Conservation (phyloP, 768 basidiomycete species). For the Suillus hirtellus region DNA sequence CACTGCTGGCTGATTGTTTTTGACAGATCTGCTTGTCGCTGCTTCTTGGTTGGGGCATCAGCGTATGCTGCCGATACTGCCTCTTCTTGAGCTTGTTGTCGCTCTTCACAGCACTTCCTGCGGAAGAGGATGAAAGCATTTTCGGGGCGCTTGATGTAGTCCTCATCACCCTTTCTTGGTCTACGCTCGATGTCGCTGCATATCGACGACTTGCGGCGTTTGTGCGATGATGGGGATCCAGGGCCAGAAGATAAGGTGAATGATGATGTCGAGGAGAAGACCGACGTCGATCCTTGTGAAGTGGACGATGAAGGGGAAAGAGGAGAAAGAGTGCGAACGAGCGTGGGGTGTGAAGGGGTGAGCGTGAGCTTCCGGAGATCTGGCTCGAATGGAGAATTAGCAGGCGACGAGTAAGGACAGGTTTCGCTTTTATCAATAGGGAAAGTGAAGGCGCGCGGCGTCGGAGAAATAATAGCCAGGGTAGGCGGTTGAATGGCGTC, state of each 20-base stretch:
- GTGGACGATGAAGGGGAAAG: slow-evolving; percentile 30
- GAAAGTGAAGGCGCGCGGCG: slow-evolving; percentile 53
- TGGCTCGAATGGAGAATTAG: slow-evolving; percentile 72
- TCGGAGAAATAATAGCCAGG: slow-evolving; percentile 59
- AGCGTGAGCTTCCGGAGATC: slow-evolving; percentile 51
- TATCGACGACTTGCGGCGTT: slow-evolving; percentile 53
- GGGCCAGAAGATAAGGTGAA: slow-evolving; percentile 34
- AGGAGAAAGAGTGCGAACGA: slow-evolving; percentile 45
- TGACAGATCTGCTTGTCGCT: slow-evolving; percentile 75
- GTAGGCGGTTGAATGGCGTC: slow-evolving; percentile 58
- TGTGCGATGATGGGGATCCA: slow-evolving; percentile 38
- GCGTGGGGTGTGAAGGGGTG: slow-evolving; percentile 43
- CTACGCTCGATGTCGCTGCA: slow-evolving; percentile 50
- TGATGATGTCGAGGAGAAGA: slow-evolving; percentile 41
- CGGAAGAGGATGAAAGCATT: slow-evolving; percentile 87
- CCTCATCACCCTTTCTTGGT: slow-evolving; percentile 69
- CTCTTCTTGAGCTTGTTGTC: slow-evolving; percentile 56
- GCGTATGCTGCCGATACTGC: slow-evolving; percentile 29
- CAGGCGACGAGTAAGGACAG: slow-evolving; percentile 69
- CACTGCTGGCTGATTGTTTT: slow-evolving; percentile 83
- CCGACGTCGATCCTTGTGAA: slow-evolving; percentile 42
- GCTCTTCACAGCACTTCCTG: slow-evolving; percentile 74
- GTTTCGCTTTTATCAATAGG: slow-evolving; percentile 37
- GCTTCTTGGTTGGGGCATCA: slow-evolving; percentile 59
- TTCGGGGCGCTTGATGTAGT: slow-evolving; percentile 82